Conservation (phyloP, 2,329 filamentous ascomycete genomes). For the Leptodontidium sp. region DNA sequence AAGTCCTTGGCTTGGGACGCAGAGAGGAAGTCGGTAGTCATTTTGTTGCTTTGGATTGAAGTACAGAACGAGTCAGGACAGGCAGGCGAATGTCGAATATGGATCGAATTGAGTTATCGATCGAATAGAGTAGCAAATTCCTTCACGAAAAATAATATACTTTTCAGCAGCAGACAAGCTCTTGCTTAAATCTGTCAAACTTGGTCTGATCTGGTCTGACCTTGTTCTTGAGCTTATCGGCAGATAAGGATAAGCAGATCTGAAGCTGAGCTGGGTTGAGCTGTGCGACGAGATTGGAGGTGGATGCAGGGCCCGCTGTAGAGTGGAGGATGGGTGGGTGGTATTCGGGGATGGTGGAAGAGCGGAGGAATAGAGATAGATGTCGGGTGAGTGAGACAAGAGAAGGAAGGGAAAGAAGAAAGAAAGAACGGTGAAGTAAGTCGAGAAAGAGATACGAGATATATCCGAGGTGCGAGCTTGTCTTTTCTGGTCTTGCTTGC, state of each 20-base stretch:
- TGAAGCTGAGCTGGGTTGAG: conserved; percentile 4
- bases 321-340: neutral
- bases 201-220: neutral
- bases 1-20: conserved; percentile 48
- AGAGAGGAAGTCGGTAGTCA: conserved; percentile 46
- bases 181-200: neutral
- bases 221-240: conserved; percentile 3
- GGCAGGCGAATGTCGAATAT: neutral
- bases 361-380: neutral
- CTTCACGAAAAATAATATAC: conserved; percentile 4
- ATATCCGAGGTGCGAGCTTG: conserved; percentile 16
- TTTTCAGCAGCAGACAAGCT: conserved; percentile 15
- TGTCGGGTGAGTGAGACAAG: neutral
- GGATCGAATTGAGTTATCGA: neutral
- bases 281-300: neutral
- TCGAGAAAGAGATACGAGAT: conserved; percentile 16
- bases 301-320: conserved; percentile 1
- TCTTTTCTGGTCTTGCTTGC: neutral
- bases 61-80: neutral
- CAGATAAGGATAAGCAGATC: conserved; percentile 21
- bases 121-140: neutral
- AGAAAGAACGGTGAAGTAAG: conserved; percentile 18
- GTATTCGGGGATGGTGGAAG: neutral
- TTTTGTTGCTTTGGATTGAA: conserved; percentile 26
- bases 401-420: neutral